Evolutionary conservation across 352 stramenopile genomes (phyloP), one percentile per base, ranked within the genome.

Genomic region (Pythium phragmitis): DNA sequence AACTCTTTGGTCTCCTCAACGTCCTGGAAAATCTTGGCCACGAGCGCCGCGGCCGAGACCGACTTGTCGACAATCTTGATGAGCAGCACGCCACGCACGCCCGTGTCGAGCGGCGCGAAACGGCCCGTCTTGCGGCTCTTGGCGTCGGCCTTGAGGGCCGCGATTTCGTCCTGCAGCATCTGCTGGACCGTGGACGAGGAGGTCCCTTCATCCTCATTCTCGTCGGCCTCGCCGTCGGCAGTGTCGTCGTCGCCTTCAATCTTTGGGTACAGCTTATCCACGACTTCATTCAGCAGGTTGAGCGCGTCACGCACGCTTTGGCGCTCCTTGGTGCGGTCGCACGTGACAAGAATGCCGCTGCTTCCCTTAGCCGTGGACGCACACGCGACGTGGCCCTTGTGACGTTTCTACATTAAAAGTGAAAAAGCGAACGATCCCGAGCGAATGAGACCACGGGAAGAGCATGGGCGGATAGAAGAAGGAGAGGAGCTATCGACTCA

Each of bases 281-380:
- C 83, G n/a, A 76, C 74, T 19, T 91, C 84, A 63, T 91, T 92
- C 16, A 92, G 60, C 36, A 92, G 69, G 58, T 91, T 91, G 17
- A 92, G 75, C 37, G 82, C 80, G 48, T 92, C 82, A 13, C 75
- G 71, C 39, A 91, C 80, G 54, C 76, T 85, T 68, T 88, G 84
- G 42, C 80, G 77, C 68, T 92, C 84, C 61, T 89, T 90, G 19
- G 75, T 90, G 63, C 81, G 84, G 56, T 92, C 84, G 52, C 84
- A 92, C 30, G 81, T 92, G 43, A 92, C 77, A 8, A 92, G 68
- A 28, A 92, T 72, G 52, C 71, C 84, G 9, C 73, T 75, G 13
- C 67, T 77, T 34, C 80, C 80, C 61, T 91, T 91, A 21, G 81
- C 84, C 49, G 70, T 86, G 2, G 77, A 69, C 1, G 83, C 83